phyloP scores from a whole-genome alignment of 148 eudicot species.

The Cornus kousa region DNA sequence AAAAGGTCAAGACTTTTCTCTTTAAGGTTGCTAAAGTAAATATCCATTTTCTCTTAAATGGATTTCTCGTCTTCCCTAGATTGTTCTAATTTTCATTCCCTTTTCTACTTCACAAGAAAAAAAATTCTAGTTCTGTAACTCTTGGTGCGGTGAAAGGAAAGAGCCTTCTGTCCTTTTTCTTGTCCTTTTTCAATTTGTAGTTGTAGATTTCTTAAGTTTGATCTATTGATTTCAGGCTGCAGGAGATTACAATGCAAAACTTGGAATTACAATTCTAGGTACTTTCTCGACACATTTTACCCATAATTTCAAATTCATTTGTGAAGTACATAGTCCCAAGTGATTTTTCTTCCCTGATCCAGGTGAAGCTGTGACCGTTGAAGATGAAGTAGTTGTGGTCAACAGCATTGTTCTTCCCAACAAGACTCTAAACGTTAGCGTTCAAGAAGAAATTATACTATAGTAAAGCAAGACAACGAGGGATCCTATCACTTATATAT shows the following conservation, averaged over 20 bases:
- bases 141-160: not conserved
- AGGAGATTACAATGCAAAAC: slow-evolving; percentile 71
- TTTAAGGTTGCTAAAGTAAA: not conserved
- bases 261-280: slow-evolving; percentile 77
- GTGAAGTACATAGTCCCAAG: not conserved
- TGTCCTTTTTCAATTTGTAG: not conserved
- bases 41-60: not conserved
- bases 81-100: not conserved
- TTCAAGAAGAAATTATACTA: slow-evolving; percentile 71
- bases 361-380: slow-evolving; percentile 71
- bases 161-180: not conserved
- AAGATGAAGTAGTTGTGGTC: slow-evolving; percentile 70
- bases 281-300: slow-evolving; percentile 7
- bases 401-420: slow-evolving; percentile 73
- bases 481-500: no score
- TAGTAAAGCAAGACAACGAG: slow-evolving; percentile 18
- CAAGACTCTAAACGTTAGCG: slow-evolving; percentile 82
- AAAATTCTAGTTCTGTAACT: not conserved
- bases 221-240: slow-evolving; percentile 41
- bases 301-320: slow-evolving; percentile 5
- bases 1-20: not conserved
- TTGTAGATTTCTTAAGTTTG: not conserved
- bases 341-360: not conserved
- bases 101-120: not conserved
- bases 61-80: not conserved